Evolutionary conservation across 78 protist species (phyloP), one percentile per base, ranked within the genome.

Genomic region (slime mould (Dictyostelium discoideum)): DNA sequence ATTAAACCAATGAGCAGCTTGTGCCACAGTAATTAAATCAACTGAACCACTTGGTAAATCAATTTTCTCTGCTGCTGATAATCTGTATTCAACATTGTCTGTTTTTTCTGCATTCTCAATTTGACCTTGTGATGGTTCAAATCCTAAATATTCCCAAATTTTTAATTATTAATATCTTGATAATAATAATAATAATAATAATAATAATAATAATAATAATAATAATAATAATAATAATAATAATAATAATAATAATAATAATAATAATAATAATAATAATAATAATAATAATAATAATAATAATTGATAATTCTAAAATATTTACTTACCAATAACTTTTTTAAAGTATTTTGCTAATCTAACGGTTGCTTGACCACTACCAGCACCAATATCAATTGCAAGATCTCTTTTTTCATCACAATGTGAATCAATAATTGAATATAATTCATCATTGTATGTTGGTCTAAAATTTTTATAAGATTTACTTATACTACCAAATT

Each of bases 291-390:
- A 32, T 32, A 32, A 32, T 32, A 32, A 32, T 32, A 32, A 32
- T 32, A 32, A 32, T 32, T n/a, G n/a, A n/a, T n/a, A n/a, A n/a
- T n/a, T n/a, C n/a, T n/a, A n/a, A n/a, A n/a, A n/a, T n/a, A 63
- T 11, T 20, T 18, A 60, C 26, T 20, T 60, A 60, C 69, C 95
- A 82, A 90, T 90, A 4, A 90, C 95, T 54, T 67, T 67, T 26
- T 90, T 72, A 50, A 90, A 80, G 14, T 48, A 46, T 29, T 40
- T 14, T 8, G 88, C 74, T 46, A 90, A 18, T 54, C 42, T 42
- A n/a, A 90, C 82, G 4, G 95, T 82, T 29, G 89, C 87, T 82
- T 90, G 95, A 29, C 95, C 95, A 72, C 14, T 29, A 26, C 95
- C 95, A 72, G 84, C 83, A 6, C 89, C 95, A 37, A 90, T 69